Conservation (phyloP, 2,329 filamentous ascomycete genomes). For the Paecilomyces sp. region DNA sequence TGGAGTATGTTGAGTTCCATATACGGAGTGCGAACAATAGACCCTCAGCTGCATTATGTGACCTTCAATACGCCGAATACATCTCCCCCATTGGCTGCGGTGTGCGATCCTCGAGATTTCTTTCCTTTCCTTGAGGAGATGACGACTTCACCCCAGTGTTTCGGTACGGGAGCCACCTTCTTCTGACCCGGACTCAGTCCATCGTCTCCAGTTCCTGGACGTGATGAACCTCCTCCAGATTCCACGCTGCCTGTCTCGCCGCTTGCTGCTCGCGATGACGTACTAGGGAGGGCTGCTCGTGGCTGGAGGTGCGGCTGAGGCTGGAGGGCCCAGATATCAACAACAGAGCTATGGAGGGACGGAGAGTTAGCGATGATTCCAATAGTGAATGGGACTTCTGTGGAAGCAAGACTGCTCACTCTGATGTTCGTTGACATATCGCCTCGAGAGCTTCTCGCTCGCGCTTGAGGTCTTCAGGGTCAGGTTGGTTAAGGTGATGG, state of each 20-base stretch:
- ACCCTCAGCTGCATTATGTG: slow-evolving; percentile 5
- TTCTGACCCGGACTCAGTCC: slow-evolving; percentile 2
- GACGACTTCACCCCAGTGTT: slow-evolving; percentile 39
- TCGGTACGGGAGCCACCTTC: slow-evolving; percentile 21
- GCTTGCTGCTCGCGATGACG: slow-evolving; percentile 16
- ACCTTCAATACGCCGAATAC: slow-evolving; percentile 36
- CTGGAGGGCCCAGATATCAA: slow-evolving; percentile 39
- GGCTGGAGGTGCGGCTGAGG: slow-evolving; percentile 34
- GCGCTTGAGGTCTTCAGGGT: slow-evolving; percentile 35
- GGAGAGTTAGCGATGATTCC: neutral
- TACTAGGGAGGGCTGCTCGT: slow-evolving; percentile 26
- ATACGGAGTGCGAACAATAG: neutral
- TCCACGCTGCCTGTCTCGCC: slow-evolving; percentile 5
- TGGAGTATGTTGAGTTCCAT: neutral
- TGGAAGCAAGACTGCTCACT: slow-evolving; percentile 22
- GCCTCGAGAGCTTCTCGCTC: slow-evolving; percentile 39
- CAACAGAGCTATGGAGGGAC: slow-evolving; percentile 26
- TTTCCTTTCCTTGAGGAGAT: slow-evolving; percentile 29
- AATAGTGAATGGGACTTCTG: neutral
- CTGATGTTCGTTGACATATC: slow-evolving; percentile 41
- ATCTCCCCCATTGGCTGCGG: slow-evolving; percentile 19
- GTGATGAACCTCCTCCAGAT: slow-evolving; percentile 7
- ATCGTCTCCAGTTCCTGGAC: slow-evolving; percentile 7
- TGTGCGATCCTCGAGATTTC: slow-evolving; percentile 10
- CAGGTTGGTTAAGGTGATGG: slow-evolving; percentile 30